Evolutionary conservation across 2,329 filamentous ascomycete genomes (phyloP), one percentile per base, ranked within the genome.

Genomic region (Fusarium clavum): DNA sequence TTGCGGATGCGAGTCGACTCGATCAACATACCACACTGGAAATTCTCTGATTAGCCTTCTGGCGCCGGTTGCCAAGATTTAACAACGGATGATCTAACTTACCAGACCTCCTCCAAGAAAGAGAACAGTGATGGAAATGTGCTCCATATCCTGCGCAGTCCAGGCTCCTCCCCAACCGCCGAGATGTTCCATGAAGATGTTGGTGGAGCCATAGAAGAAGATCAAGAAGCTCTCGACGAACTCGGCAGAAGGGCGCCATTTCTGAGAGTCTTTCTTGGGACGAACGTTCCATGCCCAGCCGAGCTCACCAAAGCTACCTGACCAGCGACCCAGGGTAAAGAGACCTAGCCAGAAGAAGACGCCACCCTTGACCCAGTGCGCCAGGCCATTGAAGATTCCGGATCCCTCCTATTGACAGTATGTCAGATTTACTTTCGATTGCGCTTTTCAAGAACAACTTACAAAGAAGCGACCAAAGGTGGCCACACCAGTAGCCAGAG

Each of bases 281-380:
- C 92, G 92, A 64, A 94, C 81, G 75, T 98, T 98, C 95, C 95
- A 98, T 0, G 94, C 93, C 95, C 95, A 98, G 71, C 95, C 95
- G 60, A 95, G 87, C 64, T 97, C 93, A 61, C 92, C 90, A 78
- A 97, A 98, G 78, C 92, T 92, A 27, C 95, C 95, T 76, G 94
- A 89, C 92, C 94, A 98, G 59, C 95, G 91, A 30, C 94, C 94
- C 6, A 98, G 85, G 0, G 93, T 97, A 64, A 98, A 82, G 22
- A 97, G 81, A 11, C 95, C 95, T 69, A 97, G 93, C 90, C 93
- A 96, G 82, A 98, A 94, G 84, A 98, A 98, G 57, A 98, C 92
- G 6, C 93, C 93, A 47, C 95, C 95, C 79, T 98, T 98, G 79
- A 98, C 90, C 83, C 93, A 97, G 77, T 98, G 95, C 10, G 95